A percentile compares a stretch with the other conserved stretches of the same genome.
Conservation (phyloP, 768 basidiomycete genomes). For the Dentipellis fragilis region DNA sequence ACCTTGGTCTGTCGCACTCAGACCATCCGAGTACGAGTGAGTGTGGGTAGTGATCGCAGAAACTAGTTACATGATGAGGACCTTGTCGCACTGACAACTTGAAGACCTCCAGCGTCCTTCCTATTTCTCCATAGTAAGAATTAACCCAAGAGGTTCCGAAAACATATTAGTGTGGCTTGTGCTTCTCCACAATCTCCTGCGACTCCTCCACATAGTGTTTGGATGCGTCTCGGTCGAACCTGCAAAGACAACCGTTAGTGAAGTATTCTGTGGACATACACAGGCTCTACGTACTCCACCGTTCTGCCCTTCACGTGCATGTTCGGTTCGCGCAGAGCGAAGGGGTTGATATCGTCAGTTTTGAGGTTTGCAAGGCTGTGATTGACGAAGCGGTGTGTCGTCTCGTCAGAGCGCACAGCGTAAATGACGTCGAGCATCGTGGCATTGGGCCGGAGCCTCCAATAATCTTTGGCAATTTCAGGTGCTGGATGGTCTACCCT, state of each 20-base stretch:
- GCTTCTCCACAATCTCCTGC: slow-evolving; percentile 3
- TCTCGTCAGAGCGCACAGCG: slow-evolving; percentile 88
- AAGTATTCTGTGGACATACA: too few species aligned
- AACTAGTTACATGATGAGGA: too few species aligned
- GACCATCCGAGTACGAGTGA: too few species aligned
- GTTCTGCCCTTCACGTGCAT: slow-evolving; percentile 76
- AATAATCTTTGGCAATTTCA: slow-evolving; percentile 90
- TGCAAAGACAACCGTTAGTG: too few species aligned
- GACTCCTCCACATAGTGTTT: slow-evolving; percentile 7
- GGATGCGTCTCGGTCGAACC: slow-evolving; percentile 19
- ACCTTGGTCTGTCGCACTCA: too few species aligned
- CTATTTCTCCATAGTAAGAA: too few species aligned
- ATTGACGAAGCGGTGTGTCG: slow-evolving; percentile 91
- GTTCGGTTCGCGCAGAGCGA: slow-evolving; percentile 80
- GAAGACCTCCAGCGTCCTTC: too few species aligned
- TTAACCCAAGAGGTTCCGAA: too few species aligned
- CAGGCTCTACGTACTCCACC: slow-evolving; percentile 31
- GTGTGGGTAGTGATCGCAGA: too few species aligned
- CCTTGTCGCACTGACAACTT: too few species aligned
- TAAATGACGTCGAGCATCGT: slow-evolving; percentile 84
- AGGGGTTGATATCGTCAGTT: slow-evolving; percentile 76
- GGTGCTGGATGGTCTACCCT: slow-evolving; percentile 58
- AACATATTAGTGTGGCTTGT: background rate
- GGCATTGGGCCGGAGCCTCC: slow-evolving; percentile 66
- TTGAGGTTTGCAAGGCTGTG: slow-evolving; percentile 89